Evolutionary conservation across 2,329 filamentous ascomycete genomes (phyloP).

Genomic region (Chaetothyriales sp.): DNA sequence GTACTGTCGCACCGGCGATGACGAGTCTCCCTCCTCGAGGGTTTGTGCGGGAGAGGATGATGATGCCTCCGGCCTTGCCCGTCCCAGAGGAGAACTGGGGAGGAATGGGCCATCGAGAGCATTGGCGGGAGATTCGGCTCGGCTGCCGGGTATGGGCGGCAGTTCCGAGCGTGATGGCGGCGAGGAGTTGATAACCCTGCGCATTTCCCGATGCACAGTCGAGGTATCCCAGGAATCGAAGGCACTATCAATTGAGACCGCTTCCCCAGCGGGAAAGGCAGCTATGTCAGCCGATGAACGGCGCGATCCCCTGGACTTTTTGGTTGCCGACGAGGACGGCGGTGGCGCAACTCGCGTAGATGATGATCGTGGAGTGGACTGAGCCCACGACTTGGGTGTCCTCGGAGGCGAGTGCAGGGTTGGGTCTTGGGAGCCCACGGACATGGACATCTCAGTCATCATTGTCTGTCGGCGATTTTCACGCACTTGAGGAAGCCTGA

Average conservation of each 20-base stretch:
- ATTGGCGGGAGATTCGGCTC: slow-evolving; percentile 16
- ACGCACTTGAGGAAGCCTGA: slow-evolving; percentile 6
- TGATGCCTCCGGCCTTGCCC: slow-evolving; percentile 9
- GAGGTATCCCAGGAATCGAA: slow-evolving; percentile 18
- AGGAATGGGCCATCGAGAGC: slow-evolving; percentile 15
- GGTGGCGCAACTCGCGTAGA: slow-evolving; percentile 7
- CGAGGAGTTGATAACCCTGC: slow-evolving; percentile 14
- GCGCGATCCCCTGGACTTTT: slow-evolving; percentile 11
- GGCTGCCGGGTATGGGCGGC: slow-evolving; percentile 17
- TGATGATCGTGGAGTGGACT: slow-evolving; percentile 9
- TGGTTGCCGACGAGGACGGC: slow-evolving; percentile 8
- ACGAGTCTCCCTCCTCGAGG: slow-evolving; percentile 9
- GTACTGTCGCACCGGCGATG: slow-evolving; percentile 5
- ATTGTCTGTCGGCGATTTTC: slow-evolving; percentile 4
- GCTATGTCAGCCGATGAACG: slow-evolving; percentile 13
- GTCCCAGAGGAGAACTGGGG: slow-evolving; percentile 9
- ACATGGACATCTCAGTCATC: slow-evolving; percentile 9
- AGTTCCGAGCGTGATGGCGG: slow-evolving; percentile 13
- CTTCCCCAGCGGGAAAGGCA: slow-evolving; percentile 12
- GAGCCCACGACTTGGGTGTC: slow-evolving; percentile 12
- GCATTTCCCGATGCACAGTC: slow-evolving; percentile 14
- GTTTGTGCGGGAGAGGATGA: slow-evolving; percentile 8
- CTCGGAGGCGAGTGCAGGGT: slow-evolving; percentile 15
- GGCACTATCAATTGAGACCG: slow-evolving; percentile 12
- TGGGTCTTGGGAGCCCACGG: slow-evolving; percentile 13